A percentile compares a stretch with the other conserved stretches of the same genome.
Evolutionary conservation across 352 stramenopile genomes (phyloP).

Genomic region (Phytophthora parvispora): DNA sequence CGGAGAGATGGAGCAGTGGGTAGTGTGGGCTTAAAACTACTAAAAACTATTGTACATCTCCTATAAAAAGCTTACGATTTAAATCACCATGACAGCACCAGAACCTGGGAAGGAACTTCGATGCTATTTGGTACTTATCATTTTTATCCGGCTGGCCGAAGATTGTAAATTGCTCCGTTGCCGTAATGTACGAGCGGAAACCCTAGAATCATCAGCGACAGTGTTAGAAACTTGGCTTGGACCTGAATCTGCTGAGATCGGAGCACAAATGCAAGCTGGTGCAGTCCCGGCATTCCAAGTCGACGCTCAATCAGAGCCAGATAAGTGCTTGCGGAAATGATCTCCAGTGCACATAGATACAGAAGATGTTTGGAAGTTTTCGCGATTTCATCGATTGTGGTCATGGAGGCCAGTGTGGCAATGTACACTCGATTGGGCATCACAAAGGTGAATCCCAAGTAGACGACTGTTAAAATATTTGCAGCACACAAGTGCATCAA

Average conservation of each 20-base stretch:
- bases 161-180: constrained; percentile 11
- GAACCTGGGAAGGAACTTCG: no score
- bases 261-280: constrained; percentile 22
- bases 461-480: no score
- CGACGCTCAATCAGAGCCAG: not conserved
- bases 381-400: not conserved
- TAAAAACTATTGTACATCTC: no score
- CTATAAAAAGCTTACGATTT: no score
- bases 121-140: no score
- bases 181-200: constrained; percentile 17
- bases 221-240: not conserved
- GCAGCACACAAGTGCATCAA: no score
- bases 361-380: not conserved
- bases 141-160: no score
- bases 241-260: constrained; percentile 1
- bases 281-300: not conserved
- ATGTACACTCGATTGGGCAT: constrained; percentile 19
- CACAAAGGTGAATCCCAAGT: not conserved
- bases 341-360: not conserved
- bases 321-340: constrained; percentile 3
- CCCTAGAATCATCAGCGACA: not conserved
- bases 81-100: no score
- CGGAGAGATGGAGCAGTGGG: no score
- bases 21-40: no score
- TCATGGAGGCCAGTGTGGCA: constrained; percentile 4